These are phyloP conservation scores for Neoboletus brunneissimus DNA, from an alignment of 768 basidiomycete species.

Conservation along the genomic window DNA sequence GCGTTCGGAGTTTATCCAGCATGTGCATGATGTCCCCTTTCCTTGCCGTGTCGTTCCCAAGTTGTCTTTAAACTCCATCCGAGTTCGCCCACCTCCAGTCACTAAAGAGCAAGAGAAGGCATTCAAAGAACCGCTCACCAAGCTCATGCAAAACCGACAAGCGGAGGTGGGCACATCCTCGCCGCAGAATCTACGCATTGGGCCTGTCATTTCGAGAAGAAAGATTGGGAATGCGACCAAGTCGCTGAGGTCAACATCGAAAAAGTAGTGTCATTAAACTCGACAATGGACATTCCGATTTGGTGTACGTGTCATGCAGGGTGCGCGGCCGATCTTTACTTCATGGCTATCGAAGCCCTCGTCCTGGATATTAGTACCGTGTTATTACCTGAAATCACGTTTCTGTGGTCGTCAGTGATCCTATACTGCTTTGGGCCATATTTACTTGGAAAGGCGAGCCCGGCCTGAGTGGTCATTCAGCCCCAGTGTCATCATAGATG, in stretches of 20 bases:
- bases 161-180: slow-evolving; percentile 38
- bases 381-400: slow-evolving; percentile 8
- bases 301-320: slow-evolving; percentile 2
- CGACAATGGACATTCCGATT: not conserved
- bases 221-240: no score
- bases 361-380: slow-evolving; percentile 8
- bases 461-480: not conserved
- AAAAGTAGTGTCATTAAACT: not conserved
- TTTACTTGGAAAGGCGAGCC: slow-evolving; percentile 10
- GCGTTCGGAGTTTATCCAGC: no score
- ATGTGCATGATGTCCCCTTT: no score
- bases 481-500: slow-evolving; percentile 3
- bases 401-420: slow-evolving; percentile 12
- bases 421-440: slow-evolving; percentile 18
- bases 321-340: slow-evolving; percentile 15
- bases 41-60: slow-evolving; percentile 16
- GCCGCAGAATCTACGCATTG: slow-evolving; percentile 51
- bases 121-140: slow-evolving; percentile 38
- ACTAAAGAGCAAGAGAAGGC: slow-evolving; percentile 29
- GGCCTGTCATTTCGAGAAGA: slow-evolving; percentile 33
- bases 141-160: slow-evolving; percentile 41
- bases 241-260: no score
- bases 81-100: slow-evolving; percentile 30
- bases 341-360: slow-evolving; percentile 7
- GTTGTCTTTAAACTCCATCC: slow-evolving; percentile 21